Evolutionary conservation across 176 grass and related monocot species (phyloP).

Genomic region (Aechmea fasciata): DNA sequence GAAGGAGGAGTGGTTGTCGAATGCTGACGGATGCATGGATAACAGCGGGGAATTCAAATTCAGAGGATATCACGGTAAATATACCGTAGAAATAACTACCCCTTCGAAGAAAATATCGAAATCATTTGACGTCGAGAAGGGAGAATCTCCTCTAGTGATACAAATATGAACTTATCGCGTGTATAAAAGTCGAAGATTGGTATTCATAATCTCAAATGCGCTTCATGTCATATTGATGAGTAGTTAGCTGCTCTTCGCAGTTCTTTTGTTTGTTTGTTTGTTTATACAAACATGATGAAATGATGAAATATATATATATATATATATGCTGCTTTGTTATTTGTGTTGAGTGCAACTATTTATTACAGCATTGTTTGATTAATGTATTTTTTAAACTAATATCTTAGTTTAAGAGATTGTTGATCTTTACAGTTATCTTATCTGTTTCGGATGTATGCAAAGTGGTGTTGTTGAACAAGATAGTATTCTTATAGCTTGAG

Average conservation of each 20-base stretch:
- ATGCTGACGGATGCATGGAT: constrained; percentile 30
- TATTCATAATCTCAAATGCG: too few relatives aligned
- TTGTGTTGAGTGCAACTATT: neutral
- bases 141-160: constrained; percentile 43
- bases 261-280: neutral
- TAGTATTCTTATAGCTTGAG: too few relatives aligned
- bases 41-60: constrained; percentile 50
- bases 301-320: neutral
- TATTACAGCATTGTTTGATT: neutral
- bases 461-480: too few relatives aligned
- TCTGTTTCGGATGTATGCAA: too few relatives aligned
- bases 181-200: neutral
- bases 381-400: too few relatives aligned
- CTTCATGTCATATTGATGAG: too few relatives aligned
- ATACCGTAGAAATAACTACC: constrained; percentile 55
- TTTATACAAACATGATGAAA: neutral
- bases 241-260: too few relatives aligned
- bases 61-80: constrained; percentile 76
- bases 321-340: neutral
- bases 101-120: constrained; percentile 25
- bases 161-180: constrained; percentile 31
- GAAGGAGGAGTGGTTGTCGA: constrained; percentile 81
- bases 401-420: too few relatives aligned
- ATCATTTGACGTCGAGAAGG: constrained; percentile 73
- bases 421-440: too few relatives aligned